Percentiles rank a stretch among this genome's conserved stretches.
phyloP scores from a whole-genome alignment of 768 basidiomycete genomes.

The Pilatotrama ljubarskyi region DNA sequence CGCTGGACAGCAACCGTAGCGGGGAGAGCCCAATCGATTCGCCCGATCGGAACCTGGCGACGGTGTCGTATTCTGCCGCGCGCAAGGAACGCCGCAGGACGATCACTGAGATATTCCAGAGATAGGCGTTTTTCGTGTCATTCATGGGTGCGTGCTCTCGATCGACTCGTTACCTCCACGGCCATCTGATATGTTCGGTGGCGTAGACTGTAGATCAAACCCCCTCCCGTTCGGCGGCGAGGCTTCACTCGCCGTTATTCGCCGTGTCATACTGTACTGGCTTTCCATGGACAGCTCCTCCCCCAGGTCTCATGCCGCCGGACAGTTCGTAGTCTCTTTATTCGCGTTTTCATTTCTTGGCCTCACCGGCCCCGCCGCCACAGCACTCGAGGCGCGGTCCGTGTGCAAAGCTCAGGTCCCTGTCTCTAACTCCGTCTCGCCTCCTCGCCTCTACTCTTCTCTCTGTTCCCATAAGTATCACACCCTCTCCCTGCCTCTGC shows the following conservation, averaged over 20 bases:
- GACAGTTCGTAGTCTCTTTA: slow-evolving; percentile 12
- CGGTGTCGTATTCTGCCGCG: slow-evolving; percentile 34
- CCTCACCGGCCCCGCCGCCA: slow-evolving; percentile 11
- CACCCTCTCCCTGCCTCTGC: slow-evolving; percentile 14
- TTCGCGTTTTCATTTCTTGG: slow-evolving; percentile 21
- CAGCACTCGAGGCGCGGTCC: not conserved
- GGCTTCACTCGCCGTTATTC: slow-evolving; percentile 2
- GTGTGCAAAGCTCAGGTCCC: not conserved
- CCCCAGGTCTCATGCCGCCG: not conserved
- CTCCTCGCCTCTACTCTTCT: not conserved
- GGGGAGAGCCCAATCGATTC: slow-evolving; percentile 33
- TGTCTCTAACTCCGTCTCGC: slow-evolving; percentile 9
- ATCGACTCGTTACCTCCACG: not conserved
- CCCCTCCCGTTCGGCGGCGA: not conserved
- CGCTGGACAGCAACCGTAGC: slow-evolving; percentile 40
- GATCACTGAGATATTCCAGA: slow-evolving; percentile 50
- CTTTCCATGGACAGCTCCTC: slow-evolving; percentile 1
- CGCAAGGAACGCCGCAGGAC: slow-evolving; percentile 48
- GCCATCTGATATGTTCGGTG: not conserved
- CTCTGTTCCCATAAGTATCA: slow-evolving; percentile 15
- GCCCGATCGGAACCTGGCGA: slow-evolving; percentile 30
- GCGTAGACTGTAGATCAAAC: slow-evolving; percentile 23
- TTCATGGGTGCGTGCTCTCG: not conserved
- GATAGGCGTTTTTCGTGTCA: slow-evolving; percentile 15
- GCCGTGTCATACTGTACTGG: not conserved